Base-by-base conservation (phyloP, 176 grass and related monocot species). In the Rhynchospora breviuscula region DNA sequence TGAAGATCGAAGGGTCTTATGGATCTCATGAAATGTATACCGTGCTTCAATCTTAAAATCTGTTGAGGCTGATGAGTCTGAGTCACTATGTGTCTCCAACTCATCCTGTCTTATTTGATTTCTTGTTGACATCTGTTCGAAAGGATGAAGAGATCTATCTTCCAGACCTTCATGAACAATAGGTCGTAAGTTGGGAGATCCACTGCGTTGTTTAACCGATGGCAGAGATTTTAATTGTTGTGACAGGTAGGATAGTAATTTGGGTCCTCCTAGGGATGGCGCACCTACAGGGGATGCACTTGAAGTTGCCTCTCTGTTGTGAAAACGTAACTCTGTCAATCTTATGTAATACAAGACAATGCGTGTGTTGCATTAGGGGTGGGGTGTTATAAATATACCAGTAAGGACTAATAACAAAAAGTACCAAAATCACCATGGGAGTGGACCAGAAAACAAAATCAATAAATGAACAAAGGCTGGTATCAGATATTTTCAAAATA, bases 191-290 rank as follows among this genome's bases (percentile, higher is more conserved):
- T 53, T 76, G 72, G 48, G 22, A 76, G 72, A 56, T 76, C 23
- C 49, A 76, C 21, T 25, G 10, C 12, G 7, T 52, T 75, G 72
- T 46, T 76, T 76, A 76, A 76, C 48, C 17, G 72, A 76, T 76
- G 72, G 12, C 48, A 76, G 22, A 76, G 72, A 76, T 76, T 54
- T 76, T 76, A 76, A 76, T 54, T 76, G 72, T 48, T 76, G 72
- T 76, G 72, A 76, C 72, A 76, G 23, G 72, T 76, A 76, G 21
- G 72, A 76, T 31, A 76, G 72, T 76, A 76, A 76, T 31, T 76
- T 76, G 11, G 72, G 22, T 76, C 72, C 53, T 54, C 23, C 72
- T 54, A 76, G 22, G 10, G 72, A 76, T 31, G 72, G 72, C 6
- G 13, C 47, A 54, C 47, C 72, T 21, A 76, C 72, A 53, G 48